Percentiles rank a stretch among this genome's conserved stretches.
These are phyloP conservation scores for Penstemon eatonii DNA, from an alignment of 257 asterid species.

Conservation along the genomic window DNA sequence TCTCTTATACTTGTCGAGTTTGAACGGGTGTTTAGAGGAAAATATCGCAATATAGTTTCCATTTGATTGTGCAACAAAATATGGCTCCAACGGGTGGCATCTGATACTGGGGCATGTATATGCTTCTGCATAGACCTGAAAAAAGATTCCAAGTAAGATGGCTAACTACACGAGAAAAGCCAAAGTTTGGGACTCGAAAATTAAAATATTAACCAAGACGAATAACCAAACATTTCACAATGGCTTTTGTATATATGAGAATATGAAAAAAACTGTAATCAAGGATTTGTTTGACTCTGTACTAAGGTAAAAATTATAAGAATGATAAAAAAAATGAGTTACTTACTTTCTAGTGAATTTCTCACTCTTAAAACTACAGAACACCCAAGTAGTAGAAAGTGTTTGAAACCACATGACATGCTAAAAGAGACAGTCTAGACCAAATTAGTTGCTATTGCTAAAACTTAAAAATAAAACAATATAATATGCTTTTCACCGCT, in stretches of 20 bases:
- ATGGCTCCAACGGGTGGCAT: conserved; percentile 78
- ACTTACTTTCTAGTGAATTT: too few species aligned
- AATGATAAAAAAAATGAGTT: too few species aligned
- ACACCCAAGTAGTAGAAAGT: not conserved
- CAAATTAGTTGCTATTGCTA: not conserved
- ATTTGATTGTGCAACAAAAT: conserved; percentile 85
- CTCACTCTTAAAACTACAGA: too few species aligned
- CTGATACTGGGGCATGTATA: conserved; percentile 79
- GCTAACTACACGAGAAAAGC: too few species aligned
- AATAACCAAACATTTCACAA: too few species aligned
- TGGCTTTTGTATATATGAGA: too few species aligned
- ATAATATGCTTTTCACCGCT: too few species aligned
- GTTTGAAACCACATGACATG: conserved; percentile 13
- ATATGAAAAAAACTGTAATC: too few species aligned
- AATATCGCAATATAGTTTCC: conserved; percentile 90
- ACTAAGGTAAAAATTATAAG: too few species aligned
- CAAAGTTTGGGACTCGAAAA: not conserved
- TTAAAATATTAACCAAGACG: too few species aligned
- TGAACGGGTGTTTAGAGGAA: conserved; percentile 68
- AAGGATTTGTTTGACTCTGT: too few species aligned
- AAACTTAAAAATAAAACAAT: too few species aligned
- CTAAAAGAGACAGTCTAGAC: not conserved
- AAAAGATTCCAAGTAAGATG: not conserved
- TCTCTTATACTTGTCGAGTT: conserved; percentile 75
- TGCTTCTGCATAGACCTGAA: conserved; percentile 86